Evolutionary conservation across 495 filamentous ascomycete genomes (phyloP).

Genomic region (Penicillium coprophilum): DNA sequence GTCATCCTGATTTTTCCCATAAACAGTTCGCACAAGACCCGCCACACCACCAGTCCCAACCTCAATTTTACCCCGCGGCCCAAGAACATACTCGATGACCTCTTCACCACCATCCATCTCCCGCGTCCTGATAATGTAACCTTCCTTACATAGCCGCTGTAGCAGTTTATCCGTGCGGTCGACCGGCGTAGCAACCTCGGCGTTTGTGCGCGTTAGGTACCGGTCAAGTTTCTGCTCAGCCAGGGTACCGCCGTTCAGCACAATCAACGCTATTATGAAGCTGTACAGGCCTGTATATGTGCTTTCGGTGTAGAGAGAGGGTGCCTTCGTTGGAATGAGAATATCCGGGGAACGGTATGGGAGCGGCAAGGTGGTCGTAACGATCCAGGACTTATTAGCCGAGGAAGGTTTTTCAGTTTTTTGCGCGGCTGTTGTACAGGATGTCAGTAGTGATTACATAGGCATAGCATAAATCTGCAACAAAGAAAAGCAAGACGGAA

Average conservation of each 20-base stretch:
- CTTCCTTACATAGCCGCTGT: constrained; percentile 72
- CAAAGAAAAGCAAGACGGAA: constrained; percentile 1
- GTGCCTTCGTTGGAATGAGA: constrained; percentile 64
- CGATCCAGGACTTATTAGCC: constrained; percentile 69
- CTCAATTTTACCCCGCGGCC: constrained; percentile 83
- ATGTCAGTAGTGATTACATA: background rate
- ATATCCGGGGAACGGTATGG: constrained; percentile 64
- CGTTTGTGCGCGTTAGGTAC: constrained; percentile 73
- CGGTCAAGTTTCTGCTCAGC: constrained; percentile 70
- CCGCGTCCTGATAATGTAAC: constrained; percentile 73
- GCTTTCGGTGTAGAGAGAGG: constrained; percentile 63
- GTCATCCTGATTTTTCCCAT: constrained; percentile 38
- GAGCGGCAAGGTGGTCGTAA: constrained; percentile 67
- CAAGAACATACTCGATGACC: constrained; percentile 71
- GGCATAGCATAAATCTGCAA: background rate
- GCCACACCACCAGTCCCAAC: constrained; percentile 71
- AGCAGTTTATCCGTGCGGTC: constrained; percentile 77
- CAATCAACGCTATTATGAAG: constrained; percentile 73
- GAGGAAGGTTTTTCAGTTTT: constrained; percentile 46
- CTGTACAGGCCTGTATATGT: constrained; percentile 79
- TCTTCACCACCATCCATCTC: constrained; percentile 72
- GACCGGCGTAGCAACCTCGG: constrained; percentile 68
- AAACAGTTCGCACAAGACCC: constrained; percentile 64
- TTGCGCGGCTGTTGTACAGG: constrained; percentile 53
- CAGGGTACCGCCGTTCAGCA: constrained; percentile 67